These are phyloP conservation scores for Nematocida sp. DNA, from an alignment of 371 early-diverging fungal genomes.

Conservation along the genomic window DNA sequence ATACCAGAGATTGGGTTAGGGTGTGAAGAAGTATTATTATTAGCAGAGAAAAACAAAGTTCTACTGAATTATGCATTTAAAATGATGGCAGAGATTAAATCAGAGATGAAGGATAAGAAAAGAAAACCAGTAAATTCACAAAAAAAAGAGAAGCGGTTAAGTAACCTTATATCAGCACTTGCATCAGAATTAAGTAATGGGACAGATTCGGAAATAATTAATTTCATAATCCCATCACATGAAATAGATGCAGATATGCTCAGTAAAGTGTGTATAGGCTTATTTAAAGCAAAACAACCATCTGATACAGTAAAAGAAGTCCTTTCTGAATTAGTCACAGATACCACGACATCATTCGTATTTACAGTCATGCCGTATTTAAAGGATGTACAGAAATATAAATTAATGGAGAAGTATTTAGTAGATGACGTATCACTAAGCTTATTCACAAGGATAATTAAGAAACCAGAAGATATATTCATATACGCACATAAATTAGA, in stretches of 20 bases:
- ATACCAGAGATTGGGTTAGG: constrained; percentile 20
- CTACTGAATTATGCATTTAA: constrained; percentile 15
- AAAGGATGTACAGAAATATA: constrained; percentile 11
- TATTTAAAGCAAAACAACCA: constrained; percentile 29
- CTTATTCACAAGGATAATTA: constrained; percentile 29
- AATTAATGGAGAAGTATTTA: constrained; percentile 23
- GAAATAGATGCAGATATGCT: constrained; percentile 41
- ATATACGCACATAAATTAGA: background rate
- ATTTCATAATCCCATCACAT: constrained; percentile 22
- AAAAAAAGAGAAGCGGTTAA: constrained; percentile 40
- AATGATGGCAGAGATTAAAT: constrained; percentile 17
- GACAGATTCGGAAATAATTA: background rate
- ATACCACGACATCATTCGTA: constrained; percentile 10
- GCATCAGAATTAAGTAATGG: constrained; percentile 21
- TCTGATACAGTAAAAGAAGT: background rate
- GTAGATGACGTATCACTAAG: constrained; percentile 39
- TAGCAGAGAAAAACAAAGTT: constrained; percentile 2
- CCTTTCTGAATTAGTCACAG: constrained; percentile 2
- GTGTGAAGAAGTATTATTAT: constrained; percentile 29
- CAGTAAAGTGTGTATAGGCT: constrained; percentile 42
- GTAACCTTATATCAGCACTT: constrained; percentile 9
- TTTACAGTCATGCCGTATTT: constrained; percentile 39
- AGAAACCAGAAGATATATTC: constrained; percentile 23
- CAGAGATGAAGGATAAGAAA: constrained; percentile 8
- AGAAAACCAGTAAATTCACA: constrained; percentile 27